Evolutionary conservation across 73 alveolate species (phyloP).

Genomic region (Uronychia setigera): DNA sequence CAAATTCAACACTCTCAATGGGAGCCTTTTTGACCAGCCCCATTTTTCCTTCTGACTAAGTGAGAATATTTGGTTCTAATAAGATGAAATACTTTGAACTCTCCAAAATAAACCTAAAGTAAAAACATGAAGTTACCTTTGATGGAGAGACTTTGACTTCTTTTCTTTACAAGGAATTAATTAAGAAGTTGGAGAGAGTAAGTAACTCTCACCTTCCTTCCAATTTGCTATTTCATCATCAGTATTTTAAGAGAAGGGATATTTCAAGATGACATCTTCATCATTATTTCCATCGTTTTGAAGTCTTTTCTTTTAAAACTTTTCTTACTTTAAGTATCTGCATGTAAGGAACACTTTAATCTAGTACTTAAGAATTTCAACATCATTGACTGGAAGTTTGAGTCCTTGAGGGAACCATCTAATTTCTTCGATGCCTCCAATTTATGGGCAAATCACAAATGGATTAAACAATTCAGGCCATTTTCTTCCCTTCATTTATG

Average conservation of each 20-base stretch:
- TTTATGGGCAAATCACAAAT: neutral
- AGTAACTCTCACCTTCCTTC: neutral
- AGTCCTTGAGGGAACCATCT: neutral
- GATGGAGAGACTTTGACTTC: neutral
- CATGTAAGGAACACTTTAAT: neutral
- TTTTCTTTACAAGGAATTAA: neutral
- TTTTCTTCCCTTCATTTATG: neutral
- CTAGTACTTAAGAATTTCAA: neutral
- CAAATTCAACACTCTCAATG: neutral
- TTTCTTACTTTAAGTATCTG: neutral
- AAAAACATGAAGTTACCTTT: no score
- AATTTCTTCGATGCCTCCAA: neutral
- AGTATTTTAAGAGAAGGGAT: neutral
- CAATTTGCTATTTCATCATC: neutral
- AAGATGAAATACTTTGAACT: neutral
- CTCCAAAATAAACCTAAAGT: neutral
- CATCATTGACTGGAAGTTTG: neutral
- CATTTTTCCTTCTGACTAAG: neutral
- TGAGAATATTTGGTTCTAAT: neutral
- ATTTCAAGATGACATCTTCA: neutral
- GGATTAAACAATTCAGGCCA: neutral
- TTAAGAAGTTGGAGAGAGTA: neutral
- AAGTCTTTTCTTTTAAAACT: neutral
- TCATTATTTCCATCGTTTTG: neutral
- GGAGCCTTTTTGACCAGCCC: neutral